Conservation (phyloP, 495 filamentous ascomycete species). For the Baudoinia panamericana region DNA sequence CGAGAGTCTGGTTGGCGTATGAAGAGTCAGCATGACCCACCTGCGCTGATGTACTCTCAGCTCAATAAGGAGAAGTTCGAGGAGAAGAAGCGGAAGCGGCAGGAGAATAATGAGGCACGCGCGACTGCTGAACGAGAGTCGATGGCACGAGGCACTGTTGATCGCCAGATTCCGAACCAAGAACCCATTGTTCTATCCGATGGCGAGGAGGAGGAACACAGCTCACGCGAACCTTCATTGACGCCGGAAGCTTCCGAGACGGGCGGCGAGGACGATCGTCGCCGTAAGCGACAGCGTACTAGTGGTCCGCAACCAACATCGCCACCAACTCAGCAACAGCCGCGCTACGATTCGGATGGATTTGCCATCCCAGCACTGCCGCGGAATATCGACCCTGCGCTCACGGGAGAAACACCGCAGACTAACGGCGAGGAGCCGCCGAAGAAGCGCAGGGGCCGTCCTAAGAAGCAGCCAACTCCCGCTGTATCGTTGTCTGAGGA, state of each 20-base stretch:
- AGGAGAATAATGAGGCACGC: conserved; percentile 1
- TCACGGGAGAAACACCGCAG: no score
- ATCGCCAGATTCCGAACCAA: not conserved
- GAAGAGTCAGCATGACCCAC: conserved; percentile 56
- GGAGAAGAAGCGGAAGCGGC: conserved; percentile 17
- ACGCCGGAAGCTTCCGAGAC: not conserved
- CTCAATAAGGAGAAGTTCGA: conserved; percentile 31
- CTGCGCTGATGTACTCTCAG: conserved; percentile 58
- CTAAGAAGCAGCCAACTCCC: not conserved
- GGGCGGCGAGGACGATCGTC: not conserved
- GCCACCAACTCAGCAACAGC: conserved; percentile 13
- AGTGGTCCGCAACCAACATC: conserved; percentile 6
- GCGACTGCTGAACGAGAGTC: conserved; percentile 5
- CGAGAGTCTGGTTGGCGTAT: conserved; percentile 44
- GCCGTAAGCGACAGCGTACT: conserved; percentile 9
- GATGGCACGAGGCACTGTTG: not conserved
- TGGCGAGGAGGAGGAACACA: conserved; percentile 1
- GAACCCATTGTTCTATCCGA: conserved; percentile 7
- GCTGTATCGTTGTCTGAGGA: conserved; percentile 22
- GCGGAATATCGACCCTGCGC: no score
- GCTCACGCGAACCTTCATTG: conserved; percentile 1
- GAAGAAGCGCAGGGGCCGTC: conserved; percentile 9
- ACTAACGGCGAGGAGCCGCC: no score
- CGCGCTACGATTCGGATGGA: conserved; percentile 39
- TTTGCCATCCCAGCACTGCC: conserved; percentile 40